Conservation (phyloP, 2,329 filamentous ascomycete species). For the Coniochaeta sp. region DNA sequence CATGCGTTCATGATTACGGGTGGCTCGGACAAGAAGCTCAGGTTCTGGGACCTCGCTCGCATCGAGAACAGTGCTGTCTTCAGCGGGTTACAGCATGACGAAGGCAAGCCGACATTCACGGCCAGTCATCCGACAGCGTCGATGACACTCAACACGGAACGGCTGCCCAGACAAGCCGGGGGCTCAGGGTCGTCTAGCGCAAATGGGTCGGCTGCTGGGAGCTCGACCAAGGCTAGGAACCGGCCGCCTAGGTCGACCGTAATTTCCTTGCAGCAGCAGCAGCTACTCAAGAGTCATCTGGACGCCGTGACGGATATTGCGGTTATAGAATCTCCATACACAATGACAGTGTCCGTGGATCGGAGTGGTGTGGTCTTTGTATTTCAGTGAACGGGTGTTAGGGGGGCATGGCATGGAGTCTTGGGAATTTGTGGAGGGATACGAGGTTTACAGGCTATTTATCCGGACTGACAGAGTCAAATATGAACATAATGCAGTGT, state of each 20-base stretch:
- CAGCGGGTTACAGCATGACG: constrained; percentile 66
- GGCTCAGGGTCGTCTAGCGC: constrained; percentile 14
- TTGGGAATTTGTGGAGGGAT: neutral
- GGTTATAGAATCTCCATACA: constrained; percentile 82
- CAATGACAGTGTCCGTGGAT: constrained; percentile 88
- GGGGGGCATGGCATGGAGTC: neutral
- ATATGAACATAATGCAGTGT: neutral
- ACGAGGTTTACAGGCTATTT: neutral
- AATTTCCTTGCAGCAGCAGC: constrained; percentile 81
- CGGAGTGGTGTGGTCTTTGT: constrained; percentile 84
- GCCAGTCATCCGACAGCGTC: constrained; percentile 54
- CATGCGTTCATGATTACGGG: constrained; percentile 81
- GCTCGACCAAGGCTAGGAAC: constrained; percentile 21
- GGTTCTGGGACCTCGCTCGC: constrained; percentile 85
- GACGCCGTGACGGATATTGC: constrained; percentile 84
- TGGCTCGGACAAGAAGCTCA: constrained; percentile 81
- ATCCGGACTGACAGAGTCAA: neutral
- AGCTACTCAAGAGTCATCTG: constrained; percentile 76
- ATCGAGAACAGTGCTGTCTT: constrained; percentile 73
- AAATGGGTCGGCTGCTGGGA: constrained; percentile 12
- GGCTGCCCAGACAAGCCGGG: constrained; percentile 31
- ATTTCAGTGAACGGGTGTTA: constrained; percentile 37
- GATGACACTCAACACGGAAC: constrained; percentile 61
- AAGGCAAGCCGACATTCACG: constrained; percentile 66
- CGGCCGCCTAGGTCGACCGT: constrained; percentile 68